A percentile compares a stretch with the other conserved stretches of the same genome.
phyloP scores from a whole-genome alignment of 1,139 yeast species.

The Candida glucosophila region DNA sequence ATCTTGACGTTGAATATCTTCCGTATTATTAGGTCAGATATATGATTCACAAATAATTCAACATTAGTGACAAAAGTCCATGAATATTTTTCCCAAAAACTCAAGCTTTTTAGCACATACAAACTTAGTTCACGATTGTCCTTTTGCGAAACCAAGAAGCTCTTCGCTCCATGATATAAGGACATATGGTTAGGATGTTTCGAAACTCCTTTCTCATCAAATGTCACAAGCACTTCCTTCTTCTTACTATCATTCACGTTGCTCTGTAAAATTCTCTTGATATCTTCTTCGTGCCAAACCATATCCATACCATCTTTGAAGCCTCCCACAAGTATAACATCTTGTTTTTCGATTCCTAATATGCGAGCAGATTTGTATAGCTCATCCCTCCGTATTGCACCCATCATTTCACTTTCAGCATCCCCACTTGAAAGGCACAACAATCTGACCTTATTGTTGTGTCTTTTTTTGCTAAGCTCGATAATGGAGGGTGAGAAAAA shows the following conservation, averaged over 20 bases:
- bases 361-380: slow-evolving; percentile 46
- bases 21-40: slow-evolving; percentile 22
- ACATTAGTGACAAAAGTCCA: slow-evolving; percentile 40
- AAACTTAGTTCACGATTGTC: too few relatives aligned
- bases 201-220: slow-evolving; percentile 79
- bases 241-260: slow-evolving; percentile 11
- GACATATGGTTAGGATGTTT: slow-evolving; percentile 80
- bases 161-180: slow-evolving; percentile 45
- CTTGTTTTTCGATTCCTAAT: slow-evolving; percentile 41
- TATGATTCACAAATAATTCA: slow-evolving; percentile 29
- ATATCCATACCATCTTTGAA: slow-evolving; percentile 67
- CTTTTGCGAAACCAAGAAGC: slow-evolving; percentile 17
- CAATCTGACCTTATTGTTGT: slow-evolving; percentile 46
- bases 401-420: slow-evolving; percentile 56
- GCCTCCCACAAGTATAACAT: slow-evolving; percentile 40
- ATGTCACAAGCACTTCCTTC: slow-evolving; percentile 53
- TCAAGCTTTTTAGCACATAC: slow-evolving; percentile 39
- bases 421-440: slow-evolving; percentile 77
- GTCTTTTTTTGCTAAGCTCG: slow-evolving; percentile 39
- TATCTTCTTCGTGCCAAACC: slow-evolving; percentile 51
- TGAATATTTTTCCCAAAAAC: slow-evolving; percentile 43
- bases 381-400: slow-evolving; percentile 53
- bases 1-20: slow-evolving; percentile 28
- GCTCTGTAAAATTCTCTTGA: slow-evolving; percentile 20
- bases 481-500: slow-evolving; percentile 79